These are phyloP conservation scores for Herpetospermum pedunculosum DNA, from an alignment of 306 rosid genomes.

Conservation along the genomic window DNA sequence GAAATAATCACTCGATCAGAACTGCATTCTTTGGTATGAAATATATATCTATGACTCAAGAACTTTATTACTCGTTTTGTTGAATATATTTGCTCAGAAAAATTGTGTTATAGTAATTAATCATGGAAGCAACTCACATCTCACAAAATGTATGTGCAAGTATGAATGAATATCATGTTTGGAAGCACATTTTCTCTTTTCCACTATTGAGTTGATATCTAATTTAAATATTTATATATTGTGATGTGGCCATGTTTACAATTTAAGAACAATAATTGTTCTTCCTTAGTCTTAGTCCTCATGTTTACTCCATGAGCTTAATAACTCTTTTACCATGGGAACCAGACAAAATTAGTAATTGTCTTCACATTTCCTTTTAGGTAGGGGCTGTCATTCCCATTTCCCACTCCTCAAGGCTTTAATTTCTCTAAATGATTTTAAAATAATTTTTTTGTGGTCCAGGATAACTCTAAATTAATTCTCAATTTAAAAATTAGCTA, in stretches of 20 bases:
- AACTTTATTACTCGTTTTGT: neutral
- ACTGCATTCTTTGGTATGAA: constrained; percentile 68
- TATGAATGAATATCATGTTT: neutral
- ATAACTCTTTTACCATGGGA: neutral
- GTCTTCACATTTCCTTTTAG: neutral
- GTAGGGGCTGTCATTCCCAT: neutral
- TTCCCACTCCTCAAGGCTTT: neutral
- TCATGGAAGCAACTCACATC: neutral
- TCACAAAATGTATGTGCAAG: neutral
- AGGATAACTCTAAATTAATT: neutral
- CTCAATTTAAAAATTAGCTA: neutral
- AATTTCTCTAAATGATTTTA: neutral
- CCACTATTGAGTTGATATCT: neutral
- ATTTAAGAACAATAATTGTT: neutral
- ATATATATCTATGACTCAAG: neutral
- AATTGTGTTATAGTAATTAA: neutral
- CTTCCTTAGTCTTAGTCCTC: neutral
- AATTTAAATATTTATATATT: neutral
- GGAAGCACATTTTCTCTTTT: neutral
- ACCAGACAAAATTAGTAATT: neutral
- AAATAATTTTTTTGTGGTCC: neutral
- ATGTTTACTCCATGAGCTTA: neutral
- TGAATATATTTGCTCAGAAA: neutral
- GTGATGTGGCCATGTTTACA: constrained; percentile 1
- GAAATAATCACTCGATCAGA: constrained; percentile 86